Conservation (phyloP, 208 protist genomes). For the Trypanosomatidae sp. region DNA sequence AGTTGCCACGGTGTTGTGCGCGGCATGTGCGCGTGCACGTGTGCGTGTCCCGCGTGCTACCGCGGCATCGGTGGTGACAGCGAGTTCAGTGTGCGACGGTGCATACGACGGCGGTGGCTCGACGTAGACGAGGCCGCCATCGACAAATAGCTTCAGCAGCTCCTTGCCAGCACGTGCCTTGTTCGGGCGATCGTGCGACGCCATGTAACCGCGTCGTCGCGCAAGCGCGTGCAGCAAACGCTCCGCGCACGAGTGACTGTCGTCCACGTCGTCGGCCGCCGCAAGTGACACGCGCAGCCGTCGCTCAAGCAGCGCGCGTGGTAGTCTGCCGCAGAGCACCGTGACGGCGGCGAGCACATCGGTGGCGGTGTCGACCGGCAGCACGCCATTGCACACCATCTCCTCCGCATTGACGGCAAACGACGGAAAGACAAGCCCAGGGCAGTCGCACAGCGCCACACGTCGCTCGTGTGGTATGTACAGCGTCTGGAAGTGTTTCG, state of each 20-base stretch:
- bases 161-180: slow-evolving; percentile 81
- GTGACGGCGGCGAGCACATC: slow-evolving; percentile 46
- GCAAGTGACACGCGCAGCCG: slow-evolving; percentile 46
- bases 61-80: too few relatives aligned
- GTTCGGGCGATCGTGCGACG: slow-evolving; percentile 91
- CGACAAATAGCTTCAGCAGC: slow-evolving; percentile 94
- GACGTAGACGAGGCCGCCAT: slow-evolving; percentile 67
- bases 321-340: slow-evolving; percentile 39
- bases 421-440: slow-evolving; percentile 94
- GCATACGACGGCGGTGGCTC: slow-evolving; percentile 67
- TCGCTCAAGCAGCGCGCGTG: slow-evolving; percentile 42
- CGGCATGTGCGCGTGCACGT: not conserved
- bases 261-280: slow-evolving; percentile 51
- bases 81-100: slow-evolving; percentile 4
- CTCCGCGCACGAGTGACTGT: slow-evolving; percentile 40
- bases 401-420: slow-evolving; percentile 87
- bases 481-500: slow-evolving; percentile 98
- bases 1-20: not conserved
- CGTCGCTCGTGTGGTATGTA: slow-evolving; percentile 81
- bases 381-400: slow-evolving; percentile 95
- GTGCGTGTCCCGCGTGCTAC: too few relatives aligned
- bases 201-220: slow-evolving; percentile 89
- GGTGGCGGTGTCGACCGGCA: slow-evolving; percentile 86
- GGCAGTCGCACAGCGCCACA: slow-evolving; percentile 95
- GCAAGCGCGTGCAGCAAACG: slow-evolving; percentile 70